Evolutionary conservation across 208 protist species (phyloP).

Genomic region (Trypanosoma theileri): DNA sequence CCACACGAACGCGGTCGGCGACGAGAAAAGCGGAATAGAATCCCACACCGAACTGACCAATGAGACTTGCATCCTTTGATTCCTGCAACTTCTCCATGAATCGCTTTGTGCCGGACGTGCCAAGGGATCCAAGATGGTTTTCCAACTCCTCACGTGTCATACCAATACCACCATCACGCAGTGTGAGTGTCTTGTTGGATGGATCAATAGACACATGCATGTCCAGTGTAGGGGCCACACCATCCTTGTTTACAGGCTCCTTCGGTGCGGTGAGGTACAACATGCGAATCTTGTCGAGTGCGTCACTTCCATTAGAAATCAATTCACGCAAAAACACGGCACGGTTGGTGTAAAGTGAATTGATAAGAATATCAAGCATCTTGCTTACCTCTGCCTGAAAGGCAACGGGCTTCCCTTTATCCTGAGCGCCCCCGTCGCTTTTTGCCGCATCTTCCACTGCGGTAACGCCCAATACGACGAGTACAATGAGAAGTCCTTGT

Average conservation of each 20-base stretch:
- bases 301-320: slow-evolving; percentile 99
- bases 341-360: slow-evolving; percentile 99
- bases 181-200: slow-evolving; percentile 92
- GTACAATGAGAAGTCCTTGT: slow-evolving; percentile 35
- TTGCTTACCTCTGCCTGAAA: slow-evolving; percentile 97
- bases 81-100: slow-evolving; percentile 92
- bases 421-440: not conserved
- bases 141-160: slow-evolving; percentile 99
- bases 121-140: slow-evolving; percentile 99
- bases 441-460: slow-evolving; percentile 7
- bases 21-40: slow-evolving; percentile 99
- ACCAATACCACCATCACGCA: slow-evolving; percentile 98
- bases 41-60: slow-evolving; percentile 99
- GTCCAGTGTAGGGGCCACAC: slow-evolving; percentile 82
- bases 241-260: slow-evolving; percentile 77
- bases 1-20: slow-evolving; percentile 97
- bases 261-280: slow-evolving; percentile 94
- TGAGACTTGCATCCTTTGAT: slow-evolving; percentile 94
- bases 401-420: slow-evolving; percentile 58
- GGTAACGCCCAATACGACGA: slow-evolving; percentile 41
- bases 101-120: slow-evolving; percentile 98
- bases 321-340: slow-evolving; percentile 99
- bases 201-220: slow-evolving; percentile 90
- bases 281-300: slow-evolving; percentile 99
- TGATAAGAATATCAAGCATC: slow-evolving; percentile 99